A percentile compares a stretch with the other conserved stretches of the same genome.
Evolutionary conservation across 176 grass and related monocot genomes (phyloP).

Genomic region (Rhynchospora tenuis): DNA sequence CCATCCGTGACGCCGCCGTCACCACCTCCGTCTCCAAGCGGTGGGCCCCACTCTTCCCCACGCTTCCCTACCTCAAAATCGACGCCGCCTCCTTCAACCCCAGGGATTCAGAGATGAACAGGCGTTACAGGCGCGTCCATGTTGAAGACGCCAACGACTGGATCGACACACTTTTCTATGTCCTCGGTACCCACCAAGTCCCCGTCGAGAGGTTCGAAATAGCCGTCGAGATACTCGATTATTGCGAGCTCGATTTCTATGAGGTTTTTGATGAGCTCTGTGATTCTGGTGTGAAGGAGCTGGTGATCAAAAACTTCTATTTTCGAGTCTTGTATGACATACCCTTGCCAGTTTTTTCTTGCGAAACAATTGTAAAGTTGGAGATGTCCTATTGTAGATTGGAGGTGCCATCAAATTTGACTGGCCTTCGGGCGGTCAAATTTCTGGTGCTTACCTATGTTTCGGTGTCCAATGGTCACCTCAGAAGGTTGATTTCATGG

Average conservation of each 20-base stretch:
- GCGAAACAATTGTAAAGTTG: constrained; percentile 16
- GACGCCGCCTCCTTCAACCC: constrained; percentile 26
- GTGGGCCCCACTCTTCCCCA: constrained; percentile 22
- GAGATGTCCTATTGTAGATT: constrained; percentile 2
- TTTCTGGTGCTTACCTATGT: neutral
- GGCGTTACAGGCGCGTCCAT: neutral
- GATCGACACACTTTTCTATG: neutral
- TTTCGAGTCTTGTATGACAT: neutral
- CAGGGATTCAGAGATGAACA: neutral
- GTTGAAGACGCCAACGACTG: neutral
- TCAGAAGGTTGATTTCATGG: neutral
- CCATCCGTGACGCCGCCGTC: constrained; percentile 29
- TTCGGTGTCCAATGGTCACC: neutral
- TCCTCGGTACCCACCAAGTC: neutral
- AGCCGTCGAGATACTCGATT: neutral
- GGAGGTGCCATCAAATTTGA: neutral
- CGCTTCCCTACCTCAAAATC: neutral
- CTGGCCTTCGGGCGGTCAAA: neutral
- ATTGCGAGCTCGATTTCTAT: neutral
- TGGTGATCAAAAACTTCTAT: neutral
- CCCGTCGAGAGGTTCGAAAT: constrained; percentile 2
- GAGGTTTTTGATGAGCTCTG: neutral
- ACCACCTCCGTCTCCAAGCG: constrained; percentile 23
- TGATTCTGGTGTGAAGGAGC: constrained; percentile 10
- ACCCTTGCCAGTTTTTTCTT: constrained; percentile 4